phyloP scores from a whole-genome alignment of 2,329 filamentous ascomycete species.

The Tolypocladium guangdongense region DNA sequence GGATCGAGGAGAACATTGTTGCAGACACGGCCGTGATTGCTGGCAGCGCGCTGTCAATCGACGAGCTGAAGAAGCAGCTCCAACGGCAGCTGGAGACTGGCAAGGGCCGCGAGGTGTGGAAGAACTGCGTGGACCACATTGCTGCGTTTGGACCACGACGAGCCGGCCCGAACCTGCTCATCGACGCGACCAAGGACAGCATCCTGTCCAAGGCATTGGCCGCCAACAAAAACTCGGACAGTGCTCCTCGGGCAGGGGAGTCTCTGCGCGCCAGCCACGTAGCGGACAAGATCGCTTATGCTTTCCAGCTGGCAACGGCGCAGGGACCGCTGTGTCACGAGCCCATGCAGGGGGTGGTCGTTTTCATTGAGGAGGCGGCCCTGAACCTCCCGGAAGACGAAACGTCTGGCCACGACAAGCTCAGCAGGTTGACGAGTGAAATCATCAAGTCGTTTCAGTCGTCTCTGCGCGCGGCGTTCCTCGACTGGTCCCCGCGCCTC shows the following conservation, averaged over 20 bases:
- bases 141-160: slow-evolving; percentile 81
- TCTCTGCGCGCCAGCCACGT: slow-evolving; percentile 55
- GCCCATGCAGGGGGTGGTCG: slow-evolving; percentile 84
- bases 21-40: slow-evolving; percentile 48
- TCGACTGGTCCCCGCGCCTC: slow-evolving; percentile 93
- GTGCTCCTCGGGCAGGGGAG: slow-evolving; percentile 31
- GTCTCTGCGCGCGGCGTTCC: slow-evolving; percentile 72
- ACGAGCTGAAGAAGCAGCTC: slow-evolving; percentile 70
- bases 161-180: slow-evolving; percentile 77
- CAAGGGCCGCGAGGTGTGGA: slow-evolving; percentile 67
- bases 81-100: slow-evolving; percentile 55
- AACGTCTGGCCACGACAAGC: slow-evolving; percentile 49
- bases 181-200: slow-evolving; percentile 67
- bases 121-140: slow-evolving; percentile 65
- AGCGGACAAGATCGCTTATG: slow-evolving; percentile 82
- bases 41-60: slow-evolving; percentile 52
- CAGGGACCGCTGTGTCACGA: slow-evolving; percentile 90
- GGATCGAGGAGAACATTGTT: slow-evolving; percentile 29
- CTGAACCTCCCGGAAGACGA: slow-evolving; percentile 46
- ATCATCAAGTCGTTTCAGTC: slow-evolving; percentile 82
- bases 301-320: slow-evolving; percentile 82
- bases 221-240: slow-evolving; percentile 18
- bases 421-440: slow-evolving; percentile 81
- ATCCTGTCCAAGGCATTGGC: slow-evolving; percentile 62
- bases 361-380: slow-evolving; percentile 73